A percentile compares a stretch with the other conserved stretches of the same genome.
phyloP scores from a whole-genome alignment of 202 grass and related monocot species.

The Schoenoplectus triqueter region DNA sequence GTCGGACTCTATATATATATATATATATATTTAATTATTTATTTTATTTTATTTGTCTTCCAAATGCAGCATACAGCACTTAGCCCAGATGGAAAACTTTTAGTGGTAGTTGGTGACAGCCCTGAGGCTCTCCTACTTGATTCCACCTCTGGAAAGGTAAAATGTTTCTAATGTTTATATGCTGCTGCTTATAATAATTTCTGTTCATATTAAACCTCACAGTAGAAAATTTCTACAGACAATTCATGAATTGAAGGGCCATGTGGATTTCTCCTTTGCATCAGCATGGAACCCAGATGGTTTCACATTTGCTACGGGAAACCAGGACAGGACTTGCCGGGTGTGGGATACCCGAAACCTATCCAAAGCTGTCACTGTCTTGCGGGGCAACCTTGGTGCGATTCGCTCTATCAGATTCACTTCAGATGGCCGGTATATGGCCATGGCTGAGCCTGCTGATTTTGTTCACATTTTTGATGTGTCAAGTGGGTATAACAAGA shows the following conservation, averaged over 20 bases:
- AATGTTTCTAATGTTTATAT: not conserved
- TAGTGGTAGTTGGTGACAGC: slow-evolving; percentile 63
- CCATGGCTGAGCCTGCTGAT: slow-evolving; percentile 79
- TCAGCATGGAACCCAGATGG: slow-evolving; percentile 86
- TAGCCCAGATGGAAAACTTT: slow-evolving; percentile 75
- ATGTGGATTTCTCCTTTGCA: slow-evolving; percentile 84
- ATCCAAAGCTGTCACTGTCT: slow-evolving; percentile 60
- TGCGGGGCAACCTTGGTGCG: slow-evolving; percentile 81
- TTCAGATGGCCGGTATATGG: slow-evolving; percentile 71
- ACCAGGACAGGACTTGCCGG: slow-evolving; percentile 88
- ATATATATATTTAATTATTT: not conserved
- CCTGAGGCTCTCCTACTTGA: slow-evolving; percentile 66
- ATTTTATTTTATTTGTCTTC: slow-evolving; percentile 28
- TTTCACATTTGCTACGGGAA: slow-evolving; percentile 69
- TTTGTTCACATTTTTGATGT: slow-evolving; percentile 81
- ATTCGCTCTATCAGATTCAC: slow-evolving; percentile 79
- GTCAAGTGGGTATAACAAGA: slow-evolving; percentile 51
- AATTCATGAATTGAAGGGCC: slow-evolving; percentile 61
- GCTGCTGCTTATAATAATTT: not conserved
- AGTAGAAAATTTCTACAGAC: slow-evolving; percentile 43
- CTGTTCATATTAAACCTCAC: slow-evolving; percentile 17
- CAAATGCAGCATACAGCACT: slow-evolving; percentile 68
- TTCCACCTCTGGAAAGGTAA: slow-evolving; percentile 73
- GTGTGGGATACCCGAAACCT: slow-evolving; percentile 82
- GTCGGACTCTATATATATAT: too few species aligned